Conservation (phyloP, 148 eudicot genomes). For the Vaccinium myrtillus region DNA sequence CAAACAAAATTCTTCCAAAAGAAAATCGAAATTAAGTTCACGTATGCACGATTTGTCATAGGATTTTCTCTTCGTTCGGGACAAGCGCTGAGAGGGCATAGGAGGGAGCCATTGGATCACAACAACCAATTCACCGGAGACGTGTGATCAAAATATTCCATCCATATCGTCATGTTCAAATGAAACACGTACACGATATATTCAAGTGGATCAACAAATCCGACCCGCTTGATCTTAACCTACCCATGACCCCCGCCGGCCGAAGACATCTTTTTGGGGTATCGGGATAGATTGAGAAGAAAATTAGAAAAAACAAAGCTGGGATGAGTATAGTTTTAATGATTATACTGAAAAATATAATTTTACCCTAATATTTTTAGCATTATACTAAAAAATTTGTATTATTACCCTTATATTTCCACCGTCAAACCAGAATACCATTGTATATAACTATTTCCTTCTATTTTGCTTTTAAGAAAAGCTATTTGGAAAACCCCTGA, state of each 20-base stretch:
- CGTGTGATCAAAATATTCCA: conserved; percentile 35
- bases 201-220: conserved; percentile 24
- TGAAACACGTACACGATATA: too few relatives aligned
- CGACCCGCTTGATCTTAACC: conserved; percentile 55
- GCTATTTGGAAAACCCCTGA: too few relatives aligned
- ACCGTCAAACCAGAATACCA: too few relatives aligned
- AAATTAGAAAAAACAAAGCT: too few relatives aligned
- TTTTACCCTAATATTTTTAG: too few relatives aligned
- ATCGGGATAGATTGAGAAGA: too few relatives aligned
- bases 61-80: conserved; percentile 61
- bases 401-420: too few relatives aligned
- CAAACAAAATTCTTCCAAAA: conserved; percentile 27
- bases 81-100: conserved; percentile 88
- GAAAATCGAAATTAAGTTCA: conserved; percentile 58
- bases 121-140: conserved; percentile 51
- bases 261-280: conserved; percentile 17
- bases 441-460: too few relatives aligned
- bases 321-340: too few relatives aligned
- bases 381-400: too few relatives aligned
- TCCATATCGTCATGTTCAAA: background rate
- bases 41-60: conserved; percentile 73
- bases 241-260: conserved; percentile 33
- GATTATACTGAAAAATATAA: too few relatives aligned
- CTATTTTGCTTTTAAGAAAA: too few relatives aligned
- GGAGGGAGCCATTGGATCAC: conserved; percentile 90